Evolutionary conservation across 768 basidiomycete genomes (phyloP), one percentile per base, ranked within the genome.

Genomic region (Leucocoprinus leucothites): DNA sequence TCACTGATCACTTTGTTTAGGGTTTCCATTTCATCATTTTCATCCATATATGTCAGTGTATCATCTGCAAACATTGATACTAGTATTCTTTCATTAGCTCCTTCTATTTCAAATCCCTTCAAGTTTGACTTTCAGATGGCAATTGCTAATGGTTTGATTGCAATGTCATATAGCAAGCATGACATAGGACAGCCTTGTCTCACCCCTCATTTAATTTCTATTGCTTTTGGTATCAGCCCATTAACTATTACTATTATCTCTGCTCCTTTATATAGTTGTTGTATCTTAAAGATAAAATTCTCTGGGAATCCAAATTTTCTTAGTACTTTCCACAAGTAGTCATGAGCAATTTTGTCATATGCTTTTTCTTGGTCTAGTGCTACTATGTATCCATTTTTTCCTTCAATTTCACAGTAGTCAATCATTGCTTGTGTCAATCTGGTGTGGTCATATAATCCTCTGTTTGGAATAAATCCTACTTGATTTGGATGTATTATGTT

Each of bases 311-410:
- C 36, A 18, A 65, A 61, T 19, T 54, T 56, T 28, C 58, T 41
- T 0, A 75, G 61, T 0, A 62, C 58, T 18, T 57, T 42, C 62
- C 64, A 65, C 1, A 75, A 55, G 63, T 67, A 76, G 1, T 57
- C 22, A 22, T 75, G 72, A 0, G 31, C 22, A 0, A 76, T 69
- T 42, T 70, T 71, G 22, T 75, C 69, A 36, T 74, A 74, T 0
- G 69, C 66, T 54, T 74, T 74, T 57, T 74, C 73, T 55, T 75
- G 72, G 60, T 74, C 72, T 0, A 75, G 64, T 0, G 61, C 50
- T 0, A 76, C 25, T 0, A 75, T 69, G 0, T 36, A 22, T 0
- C 75, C 65, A 31, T 76, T 60, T 36, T 54, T 51, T 28, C 65
- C 62, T 14, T 28, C 46, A 24, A 22, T n/a, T 51, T 72, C 65